phyloP scores from a whole-genome alignment of 2,329 filamentous ascomycete species.

The Colletotrichum melonis region DNA sequence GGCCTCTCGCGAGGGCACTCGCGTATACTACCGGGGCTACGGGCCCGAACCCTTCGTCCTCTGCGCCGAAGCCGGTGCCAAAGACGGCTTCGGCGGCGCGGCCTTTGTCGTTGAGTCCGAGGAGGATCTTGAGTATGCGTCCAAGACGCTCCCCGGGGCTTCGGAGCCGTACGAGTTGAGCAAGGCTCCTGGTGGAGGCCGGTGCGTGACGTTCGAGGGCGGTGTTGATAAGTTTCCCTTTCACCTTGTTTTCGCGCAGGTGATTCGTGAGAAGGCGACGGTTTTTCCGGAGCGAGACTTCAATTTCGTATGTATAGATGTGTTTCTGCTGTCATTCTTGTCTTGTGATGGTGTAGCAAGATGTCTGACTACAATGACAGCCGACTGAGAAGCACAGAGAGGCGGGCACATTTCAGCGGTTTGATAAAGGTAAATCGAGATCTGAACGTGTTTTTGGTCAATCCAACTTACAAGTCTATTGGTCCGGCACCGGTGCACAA shows the following conservation, averaged over 20 bases:
- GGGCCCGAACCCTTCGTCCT: conserved; percentile 70
- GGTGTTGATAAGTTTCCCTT: conserved; percentile 67
- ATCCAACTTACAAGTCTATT: conserved; percentile 49
- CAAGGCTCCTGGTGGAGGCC: conserved; percentile 65
- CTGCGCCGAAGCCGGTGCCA: conserved; percentile 59
- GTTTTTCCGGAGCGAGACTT: conserved; percentile 54
- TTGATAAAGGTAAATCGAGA: too few relatives aligned
- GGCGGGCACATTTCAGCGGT: conserved; percentile 57
- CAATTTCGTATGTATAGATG: conserved; percentile 52
- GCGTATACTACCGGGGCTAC: conserved; percentile 71
- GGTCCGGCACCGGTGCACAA: conserved; percentile 62
- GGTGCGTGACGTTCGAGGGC: conserved; percentile 62
- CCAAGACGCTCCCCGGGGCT: conserved; percentile 57
- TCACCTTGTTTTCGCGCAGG: conserved; percentile 68
- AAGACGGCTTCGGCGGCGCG: conserved; percentile 65
- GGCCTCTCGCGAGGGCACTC: conserved; percentile 50
- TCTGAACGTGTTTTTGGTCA: too few relatives aligned
- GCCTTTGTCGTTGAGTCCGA: conserved; percentile 68
- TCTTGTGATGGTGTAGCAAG: too few relatives aligned
- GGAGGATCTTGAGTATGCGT: conserved; percentile 64
- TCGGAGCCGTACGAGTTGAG: conserved; percentile 58
- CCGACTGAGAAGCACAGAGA: conserved; percentile 55
- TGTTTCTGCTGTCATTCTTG: too few relatives aligned
- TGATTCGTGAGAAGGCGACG: conserved; percentile 46
- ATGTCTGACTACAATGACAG: conserved; percentile 38